Evolutionary conservation across 208 protist genomes (phyloP), one percentile per base, ranked within the genome.

Genomic region (Angomonas desouzai): DNA sequence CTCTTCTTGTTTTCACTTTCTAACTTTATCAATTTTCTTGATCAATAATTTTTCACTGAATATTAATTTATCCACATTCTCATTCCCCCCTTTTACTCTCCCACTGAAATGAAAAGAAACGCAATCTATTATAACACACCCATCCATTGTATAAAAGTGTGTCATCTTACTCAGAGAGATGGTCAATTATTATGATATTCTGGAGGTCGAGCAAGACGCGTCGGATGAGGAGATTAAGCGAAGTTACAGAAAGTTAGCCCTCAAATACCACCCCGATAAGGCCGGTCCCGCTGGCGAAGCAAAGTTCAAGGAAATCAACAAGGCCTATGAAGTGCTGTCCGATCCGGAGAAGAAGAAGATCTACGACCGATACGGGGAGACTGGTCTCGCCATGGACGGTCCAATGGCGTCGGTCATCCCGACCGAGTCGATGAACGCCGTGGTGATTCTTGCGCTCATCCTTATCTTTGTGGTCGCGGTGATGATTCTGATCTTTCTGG

Each of bases 301-400:
- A 28, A 70, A 76, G 48, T 96, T 97, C 66, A 76, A 87, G 38
- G 45, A 81, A 33, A 84, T 99, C 32, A 90, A 81, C 55, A 68
- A 80, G 20, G 98, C 98, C 18, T 99, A 99, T 72, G 94, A 98
- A 48, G 87, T 99, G 16, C 84, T 99, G 0, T 84, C 70, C 18
- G 90, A 99, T 65, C 57, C 64, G 29, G 45, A 79, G 38, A 85
- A 85, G 65, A 64, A 75, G 16, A 29, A 38, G 3, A 77, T 87
- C 30, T 92, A 92, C 61, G 86, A 92, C 55, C 18, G 32, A 10
- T 92, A 85, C 33, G 85, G 85, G 6, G 80, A 74, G 33, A 76
- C 70, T 0, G 80, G 79, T 2, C 62, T 85, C 3, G 64, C 80
- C 23, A 61, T 86, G 47, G 76, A 86, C 28, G 75, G 81, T 71